A percentile compares a stretch with the other conserved stretches of the same genome.
phyloP scores from a whole-genome alignment of 83 land plant genomes.

The Picea engelmannii region DNA sequence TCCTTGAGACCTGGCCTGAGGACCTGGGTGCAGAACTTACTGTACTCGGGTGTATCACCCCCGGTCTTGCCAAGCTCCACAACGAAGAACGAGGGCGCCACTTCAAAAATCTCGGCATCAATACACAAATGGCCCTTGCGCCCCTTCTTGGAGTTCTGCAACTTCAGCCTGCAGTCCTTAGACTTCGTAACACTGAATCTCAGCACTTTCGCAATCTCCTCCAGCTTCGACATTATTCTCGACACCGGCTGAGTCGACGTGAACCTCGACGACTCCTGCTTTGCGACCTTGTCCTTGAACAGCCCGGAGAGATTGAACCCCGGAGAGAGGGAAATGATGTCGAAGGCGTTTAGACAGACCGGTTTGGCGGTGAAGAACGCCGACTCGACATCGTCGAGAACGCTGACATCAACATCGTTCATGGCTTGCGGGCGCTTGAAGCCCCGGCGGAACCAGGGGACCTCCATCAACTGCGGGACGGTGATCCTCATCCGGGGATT shows the following conservation, averaged over 20 bases:
- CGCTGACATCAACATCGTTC: background rate
- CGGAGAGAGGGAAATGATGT: constrained; percentile 45
- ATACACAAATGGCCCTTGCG: constrained; percentile 25
- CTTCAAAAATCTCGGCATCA: constrained; percentile 27
- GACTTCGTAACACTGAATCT: constrained; percentile 27
- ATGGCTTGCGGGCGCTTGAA: background rate
- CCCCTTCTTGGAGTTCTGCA: constrained; percentile 20
- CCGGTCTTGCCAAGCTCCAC: constrained; percentile 30
- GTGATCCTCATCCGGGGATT: constrained; percentile 55
- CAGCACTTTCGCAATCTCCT: constrained; percentile 26
- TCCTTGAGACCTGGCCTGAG: constrained; percentile 32
- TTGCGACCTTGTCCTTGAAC: no score
- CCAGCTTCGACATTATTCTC: constrained; percentile 34
- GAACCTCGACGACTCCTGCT: no score
- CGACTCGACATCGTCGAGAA: constrained; percentile 1
- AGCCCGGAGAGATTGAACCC: no score
- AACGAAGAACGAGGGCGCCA: constrained; percentile 24
- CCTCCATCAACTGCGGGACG: constrained; percentile 38
- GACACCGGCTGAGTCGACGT: constrained; percentile 22
- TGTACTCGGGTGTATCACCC: constrained; percentile 37
- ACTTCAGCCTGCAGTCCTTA: constrained; percentile 24
- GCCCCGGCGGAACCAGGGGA: constrained; percentile 61
- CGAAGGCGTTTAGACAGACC: constrained; percentile 37
- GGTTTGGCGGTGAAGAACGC: constrained; percentile 2
- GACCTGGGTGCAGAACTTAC: constrained; percentile 14